phyloP scores from a whole-genome alignment of 495 filamentous ascomycete genomes.

The Podospora pseudocomata region DNA sequence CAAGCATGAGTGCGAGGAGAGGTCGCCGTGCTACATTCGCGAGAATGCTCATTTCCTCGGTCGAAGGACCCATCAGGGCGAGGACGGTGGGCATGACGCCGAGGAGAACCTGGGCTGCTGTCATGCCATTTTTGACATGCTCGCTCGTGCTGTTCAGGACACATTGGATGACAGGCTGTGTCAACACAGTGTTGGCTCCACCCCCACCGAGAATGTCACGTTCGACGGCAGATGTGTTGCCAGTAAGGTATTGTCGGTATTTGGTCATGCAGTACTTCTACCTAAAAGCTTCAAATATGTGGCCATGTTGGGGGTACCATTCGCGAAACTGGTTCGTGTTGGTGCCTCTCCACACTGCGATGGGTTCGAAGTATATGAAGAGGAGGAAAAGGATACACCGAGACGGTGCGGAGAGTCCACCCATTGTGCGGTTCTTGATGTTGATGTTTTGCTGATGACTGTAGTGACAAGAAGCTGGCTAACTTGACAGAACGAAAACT shows the following conservation, averaged over 20 bases:
- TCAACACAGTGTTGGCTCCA: neutral
- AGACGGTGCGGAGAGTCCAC: too few relatives aligned
- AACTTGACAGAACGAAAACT: too few relatives aligned
- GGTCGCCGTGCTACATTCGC: constrained; percentile 20
- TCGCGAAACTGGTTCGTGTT: neutral
- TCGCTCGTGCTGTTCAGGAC: constrained; percentile 21
- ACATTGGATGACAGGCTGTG: constrained; percentile 22
- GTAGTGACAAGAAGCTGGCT: too few relatives aligned
- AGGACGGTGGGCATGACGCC: constrained; percentile 26
- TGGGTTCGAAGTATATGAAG: too few relatives aligned
- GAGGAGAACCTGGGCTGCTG: constrained; percentile 24
- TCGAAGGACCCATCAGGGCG: constrained; percentile 19
- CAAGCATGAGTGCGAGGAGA: constrained; percentile 17
- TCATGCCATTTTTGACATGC: constrained; percentile 21
- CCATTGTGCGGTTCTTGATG: too few relatives aligned
- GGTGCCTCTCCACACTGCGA: too few relatives aligned
- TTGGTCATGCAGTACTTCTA: neutral
- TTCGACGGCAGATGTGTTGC: neutral
- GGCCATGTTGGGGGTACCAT: neutral
- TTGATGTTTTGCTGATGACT: too few relatives aligned
- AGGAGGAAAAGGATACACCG: too few relatives aligned
- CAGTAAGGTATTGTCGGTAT: neutral
- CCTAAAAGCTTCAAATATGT: neutral
- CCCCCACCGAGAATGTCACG: neutral
- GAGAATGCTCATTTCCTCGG: constrained; percentile 18